phyloP scores from a whole-genome alignment of 208 protist species.

The Acanthamoeba rhysodes region DNA sequence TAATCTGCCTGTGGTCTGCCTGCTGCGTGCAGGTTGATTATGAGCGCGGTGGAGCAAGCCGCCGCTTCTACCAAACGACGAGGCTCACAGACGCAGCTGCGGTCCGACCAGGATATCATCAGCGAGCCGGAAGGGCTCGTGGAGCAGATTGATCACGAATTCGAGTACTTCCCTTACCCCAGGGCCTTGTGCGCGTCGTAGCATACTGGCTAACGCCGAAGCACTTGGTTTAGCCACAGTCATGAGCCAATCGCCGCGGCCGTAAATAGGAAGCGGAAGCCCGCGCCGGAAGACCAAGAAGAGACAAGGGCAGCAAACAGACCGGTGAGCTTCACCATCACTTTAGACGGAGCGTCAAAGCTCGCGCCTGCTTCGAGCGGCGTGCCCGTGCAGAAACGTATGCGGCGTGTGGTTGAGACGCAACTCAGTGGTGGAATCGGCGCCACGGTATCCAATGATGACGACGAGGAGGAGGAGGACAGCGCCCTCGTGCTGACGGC shows the following conservation, averaged over 20 bases:
- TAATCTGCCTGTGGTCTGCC: background rate
- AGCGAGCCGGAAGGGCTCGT: background rate
- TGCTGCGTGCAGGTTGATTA: background rate
- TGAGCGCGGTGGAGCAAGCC: background rate
- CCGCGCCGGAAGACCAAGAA: background rate
- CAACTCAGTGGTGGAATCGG: background rate
- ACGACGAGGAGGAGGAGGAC: background rate
- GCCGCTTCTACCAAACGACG: slow-evolving; percentile 4
- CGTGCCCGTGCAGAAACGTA: background rate
- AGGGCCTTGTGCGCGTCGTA: too few species aligned
- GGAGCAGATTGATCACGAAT: background rate
- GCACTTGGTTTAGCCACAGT: too few species aligned
- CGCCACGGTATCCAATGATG: background rate
- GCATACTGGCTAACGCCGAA: too few species aligned
- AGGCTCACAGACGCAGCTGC: background rate
- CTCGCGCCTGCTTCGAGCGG: background rate
- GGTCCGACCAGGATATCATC: background rate
- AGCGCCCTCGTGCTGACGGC: background rate
- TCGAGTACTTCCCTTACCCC: too few species aligned
- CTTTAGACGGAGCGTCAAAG: background rate
- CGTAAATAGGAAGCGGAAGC: background rate
- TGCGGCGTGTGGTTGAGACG: too few species aligned
- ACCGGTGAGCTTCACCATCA: slow-evolving; percentile 28
- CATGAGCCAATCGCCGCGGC: too few species aligned
- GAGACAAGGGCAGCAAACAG: background rate